phyloP scores from a whole-genome alignment of 2,329 filamentous ascomycete genomes.

The Triangularia verruculosa region DNA sequence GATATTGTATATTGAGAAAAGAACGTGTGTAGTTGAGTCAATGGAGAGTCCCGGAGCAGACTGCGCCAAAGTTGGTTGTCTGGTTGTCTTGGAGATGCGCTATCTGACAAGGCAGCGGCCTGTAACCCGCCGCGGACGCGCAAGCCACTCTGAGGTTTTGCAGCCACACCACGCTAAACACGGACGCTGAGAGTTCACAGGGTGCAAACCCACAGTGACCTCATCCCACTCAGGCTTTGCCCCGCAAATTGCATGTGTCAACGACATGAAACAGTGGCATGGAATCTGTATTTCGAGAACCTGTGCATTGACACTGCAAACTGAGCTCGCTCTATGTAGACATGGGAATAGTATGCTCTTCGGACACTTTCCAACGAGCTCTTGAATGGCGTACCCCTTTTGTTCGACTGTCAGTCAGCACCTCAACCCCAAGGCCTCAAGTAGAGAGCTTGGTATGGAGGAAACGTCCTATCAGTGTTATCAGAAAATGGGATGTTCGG shows the following conservation, averaged over 20 bases:
- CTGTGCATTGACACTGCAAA: neutral
- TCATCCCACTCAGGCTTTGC: constrained; percentile 4
- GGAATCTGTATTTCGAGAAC: neutral
- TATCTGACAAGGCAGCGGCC: constrained; percentile 2
- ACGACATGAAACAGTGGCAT: neutral
- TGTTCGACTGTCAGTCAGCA: neutral
- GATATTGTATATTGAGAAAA: neutral
- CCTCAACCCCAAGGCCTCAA: neutral
- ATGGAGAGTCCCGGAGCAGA: neutral
- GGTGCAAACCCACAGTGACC: constrained; percentile 7
- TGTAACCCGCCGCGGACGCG: neutral
- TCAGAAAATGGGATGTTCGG: neutral
- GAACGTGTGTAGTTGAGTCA: neutral
- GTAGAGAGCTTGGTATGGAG: neutral
- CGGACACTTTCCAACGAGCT: neutral
- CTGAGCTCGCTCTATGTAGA: neutral
- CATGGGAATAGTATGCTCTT: neutral
- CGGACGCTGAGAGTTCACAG: neutral
- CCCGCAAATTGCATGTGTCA: constrained; percentile 3
- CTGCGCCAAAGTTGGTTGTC: neutral
- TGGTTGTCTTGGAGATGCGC: neutral
- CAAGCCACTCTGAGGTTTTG: neutral
- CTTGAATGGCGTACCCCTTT: neutral
- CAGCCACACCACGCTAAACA: neutral
- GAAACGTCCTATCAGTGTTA: neutral